A percentile compares a stretch with the other conserved stretches of the same genome.
Conservation (phyloP, 805 yeast species). For the Dipodascus albidus region DNA sequence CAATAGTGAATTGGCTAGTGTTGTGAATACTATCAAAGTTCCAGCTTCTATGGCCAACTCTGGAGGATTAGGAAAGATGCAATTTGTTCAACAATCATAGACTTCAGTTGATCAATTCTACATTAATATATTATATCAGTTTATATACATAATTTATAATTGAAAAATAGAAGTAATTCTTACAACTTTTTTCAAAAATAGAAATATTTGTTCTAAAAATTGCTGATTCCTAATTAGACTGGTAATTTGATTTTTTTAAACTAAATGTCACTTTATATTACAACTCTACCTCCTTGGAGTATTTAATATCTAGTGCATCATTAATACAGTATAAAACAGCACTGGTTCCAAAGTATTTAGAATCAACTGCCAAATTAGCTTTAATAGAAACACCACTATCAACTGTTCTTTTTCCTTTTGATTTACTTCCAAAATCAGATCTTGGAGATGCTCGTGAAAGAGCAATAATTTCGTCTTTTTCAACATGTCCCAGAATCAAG, state of each 20-base stretch:
- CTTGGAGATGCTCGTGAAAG: constrained; percentile 49
- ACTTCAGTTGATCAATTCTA: neutral
- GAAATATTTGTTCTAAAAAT: neutral
- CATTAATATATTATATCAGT: too few species aligned
- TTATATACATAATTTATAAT: neutral
- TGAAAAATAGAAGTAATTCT: too few species aligned
- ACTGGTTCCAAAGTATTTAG: constrained; percentile 2
- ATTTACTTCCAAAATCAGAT: constrained; percentile 3
- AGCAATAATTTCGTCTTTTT: constrained; percentile 42
- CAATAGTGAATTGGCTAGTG: constrained; percentile 12
- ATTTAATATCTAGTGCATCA: constrained; percentile 12
- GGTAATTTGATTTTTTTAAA: too few species aligned
- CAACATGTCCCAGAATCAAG: constrained; percentile 43
- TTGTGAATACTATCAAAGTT: neutral
- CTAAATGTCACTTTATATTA: too few species aligned
- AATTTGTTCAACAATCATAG: neutral
- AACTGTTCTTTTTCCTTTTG: constrained; percentile 1
- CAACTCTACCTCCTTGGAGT: neutral
- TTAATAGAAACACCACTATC: constrained; percentile 4
- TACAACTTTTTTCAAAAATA: too few species aligned
- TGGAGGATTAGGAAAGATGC: neutral
- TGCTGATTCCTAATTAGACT: too few species aligned
- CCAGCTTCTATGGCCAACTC: neutral
- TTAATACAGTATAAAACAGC: constrained; percentile 10
- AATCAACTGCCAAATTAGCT: constrained; percentile 2